Percentiles rank a stretch among this genome's conserved stretches.
These are phyloP conservation scores for Megacollybia platyphylla DNA, from an alignment of 1,284 basidiomycete genomes.

Conservation along the genomic window DNA sequence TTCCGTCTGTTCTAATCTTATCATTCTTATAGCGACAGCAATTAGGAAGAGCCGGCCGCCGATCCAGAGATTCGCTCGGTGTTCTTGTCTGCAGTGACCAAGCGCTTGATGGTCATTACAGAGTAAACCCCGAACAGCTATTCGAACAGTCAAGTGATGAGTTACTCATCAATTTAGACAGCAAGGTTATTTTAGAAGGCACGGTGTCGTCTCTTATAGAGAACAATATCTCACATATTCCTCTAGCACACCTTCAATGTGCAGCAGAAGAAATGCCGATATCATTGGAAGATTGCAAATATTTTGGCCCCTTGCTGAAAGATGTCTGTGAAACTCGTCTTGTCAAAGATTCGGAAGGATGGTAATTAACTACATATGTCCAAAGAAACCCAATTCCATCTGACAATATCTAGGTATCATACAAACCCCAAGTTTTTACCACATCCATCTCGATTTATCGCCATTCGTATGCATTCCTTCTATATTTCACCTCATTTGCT, in stretches of 20 bases:
- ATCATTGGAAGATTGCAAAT: constrained; percentile 49
- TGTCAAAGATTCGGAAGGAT: constrained; percentile 54
- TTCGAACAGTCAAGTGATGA: constrained; percentile 54
- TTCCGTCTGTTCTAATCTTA: constrained; percentile 3
- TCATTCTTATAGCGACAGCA: constrained; percentile 56
- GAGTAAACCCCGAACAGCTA: constrained; percentile 58
- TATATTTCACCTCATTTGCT: neutral
- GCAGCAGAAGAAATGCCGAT: constrained; percentile 83
- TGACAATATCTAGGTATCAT: constrained; percentile 48
- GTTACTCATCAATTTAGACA: constrained; percentile 64
- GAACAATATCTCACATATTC: neutral
- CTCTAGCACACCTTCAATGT: constrained; percentile 70
- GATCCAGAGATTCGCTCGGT: constrained; percentile 74
- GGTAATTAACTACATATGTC: constrained; percentile 26
- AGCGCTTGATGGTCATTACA: constrained; percentile 73
- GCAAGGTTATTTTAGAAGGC: constrained; percentile 65
- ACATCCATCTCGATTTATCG: constrained; percentile 61
- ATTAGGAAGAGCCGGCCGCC: constrained; percentile 78
- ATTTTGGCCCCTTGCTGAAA: constrained; percentile 57
- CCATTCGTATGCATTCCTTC: constrained; percentile 39
- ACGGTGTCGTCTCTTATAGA: neutral
- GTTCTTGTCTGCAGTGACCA: constrained; percentile 64
- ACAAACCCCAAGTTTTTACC: constrained; percentile 69
- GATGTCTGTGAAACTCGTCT: constrained; percentile 45
- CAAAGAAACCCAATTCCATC: neutral